These are phyloP conservation scores for Zymoseptoria crescenta DNA, from an alignment of 2,329 filamentous ascomycete species.

Conservation along the genomic window DNA sequence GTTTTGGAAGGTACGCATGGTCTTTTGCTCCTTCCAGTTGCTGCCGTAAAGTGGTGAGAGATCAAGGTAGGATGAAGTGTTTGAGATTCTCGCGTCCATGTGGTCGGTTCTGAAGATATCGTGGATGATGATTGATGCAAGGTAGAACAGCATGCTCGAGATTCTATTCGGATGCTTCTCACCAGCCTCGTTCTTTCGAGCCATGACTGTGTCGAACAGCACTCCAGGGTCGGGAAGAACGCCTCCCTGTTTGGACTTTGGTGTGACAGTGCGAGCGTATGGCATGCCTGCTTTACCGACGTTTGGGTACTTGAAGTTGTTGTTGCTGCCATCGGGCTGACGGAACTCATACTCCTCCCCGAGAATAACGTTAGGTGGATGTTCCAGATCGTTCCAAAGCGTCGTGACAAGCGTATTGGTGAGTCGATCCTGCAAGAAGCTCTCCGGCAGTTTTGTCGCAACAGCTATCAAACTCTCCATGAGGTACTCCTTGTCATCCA, in stretches of 20 bases:
- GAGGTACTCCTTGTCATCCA: slow-evolving; percentile 55
- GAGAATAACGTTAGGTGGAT: slow-evolving; percentile 40
- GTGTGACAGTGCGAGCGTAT: slow-evolving; percentile 60
- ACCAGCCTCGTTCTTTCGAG: slow-evolving; percentile 50
- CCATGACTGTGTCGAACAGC: slow-evolving; percentile 61
- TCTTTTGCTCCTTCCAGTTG: slow-evolving; percentile 58
- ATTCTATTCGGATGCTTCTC: slow-evolving; percentile 60
- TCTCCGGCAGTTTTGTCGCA: slow-evolving; percentile 37
- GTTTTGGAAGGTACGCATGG: slow-evolving; percentile 55
- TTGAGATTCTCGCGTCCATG: slow-evolving; percentile 53
- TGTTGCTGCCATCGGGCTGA: slow-evolving; percentile 43
- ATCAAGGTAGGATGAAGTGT: slow-evolving; percentile 68
- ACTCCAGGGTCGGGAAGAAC: slow-evolving; percentile 57
- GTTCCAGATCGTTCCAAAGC: slow-evolving; percentile 42
- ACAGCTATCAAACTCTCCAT: slow-evolving; percentile 50
- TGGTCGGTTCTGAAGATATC: slow-evolving; percentile 61
- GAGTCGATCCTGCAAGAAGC: slow-evolving; percentile 33
- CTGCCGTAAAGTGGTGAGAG: slow-evolving; percentile 66
- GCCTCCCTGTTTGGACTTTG: slow-evolving; percentile 49
- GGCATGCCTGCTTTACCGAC: slow-evolving; percentile 58
- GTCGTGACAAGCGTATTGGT: slow-evolving; percentile 40
- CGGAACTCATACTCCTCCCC: slow-evolving; percentile 40
- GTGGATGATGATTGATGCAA: slow-evolving; percentile 58
- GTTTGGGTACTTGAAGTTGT: slow-evolving; percentile 55
- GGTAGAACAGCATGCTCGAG: slow-evolving; percentile 66